A percentile compares a stretch with the other conserved stretches of the same genome.
These are phyloP conservation scores for Chlamydomonas sp. DNA, from an alignment of 139 green algal species.

Conservation along the genomic window DNA sequence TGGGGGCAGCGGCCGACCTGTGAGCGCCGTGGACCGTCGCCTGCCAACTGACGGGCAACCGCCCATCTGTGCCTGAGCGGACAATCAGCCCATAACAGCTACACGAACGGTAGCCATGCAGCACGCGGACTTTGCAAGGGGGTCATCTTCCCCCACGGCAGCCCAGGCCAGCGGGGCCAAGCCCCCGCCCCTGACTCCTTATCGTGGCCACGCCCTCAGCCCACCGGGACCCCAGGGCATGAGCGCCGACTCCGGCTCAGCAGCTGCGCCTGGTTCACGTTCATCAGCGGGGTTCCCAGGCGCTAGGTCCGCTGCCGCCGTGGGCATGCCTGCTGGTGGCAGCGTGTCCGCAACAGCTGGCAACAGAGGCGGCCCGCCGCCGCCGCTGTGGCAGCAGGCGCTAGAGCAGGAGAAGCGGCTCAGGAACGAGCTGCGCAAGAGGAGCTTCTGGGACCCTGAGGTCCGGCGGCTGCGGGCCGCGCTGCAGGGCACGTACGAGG, in stretches of 20 bases:
- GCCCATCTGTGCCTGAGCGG: too few relatives aligned
- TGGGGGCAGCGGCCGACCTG: too few relatives aligned
- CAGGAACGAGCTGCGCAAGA: constrained; percentile 47
- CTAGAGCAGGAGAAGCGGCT: constrained; percentile 61
- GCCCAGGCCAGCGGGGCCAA: neutral
- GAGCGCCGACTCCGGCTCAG: neutral
- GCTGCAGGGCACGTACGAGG: constrained; percentile 65
- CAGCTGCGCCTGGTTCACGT: neutral
- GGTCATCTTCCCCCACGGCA: neutral
- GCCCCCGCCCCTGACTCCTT: constrained; percentile 17
- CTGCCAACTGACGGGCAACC: too few relatives aligned
- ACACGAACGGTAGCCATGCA: neutral
- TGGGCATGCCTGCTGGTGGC: neutral
- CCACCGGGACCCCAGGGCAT: neutral
- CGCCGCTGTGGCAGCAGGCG: constrained; percentile 45
- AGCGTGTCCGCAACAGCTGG: neutral
- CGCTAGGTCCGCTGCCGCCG: neutral
- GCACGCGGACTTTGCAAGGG: neutral
- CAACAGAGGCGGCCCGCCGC: neutral
- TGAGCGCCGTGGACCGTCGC: too few relatives aligned
- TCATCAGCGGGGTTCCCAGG: too few relatives aligned
- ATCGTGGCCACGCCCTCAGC: neutral
- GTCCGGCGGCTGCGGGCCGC: constrained; percentile 56
- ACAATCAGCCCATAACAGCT: too few relatives aligned
- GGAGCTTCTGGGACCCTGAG: constrained; percentile 68